Conservation (phyloP, 371 early-diverging fungal genomes). For the Phascolomyces articulosus region DNA sequence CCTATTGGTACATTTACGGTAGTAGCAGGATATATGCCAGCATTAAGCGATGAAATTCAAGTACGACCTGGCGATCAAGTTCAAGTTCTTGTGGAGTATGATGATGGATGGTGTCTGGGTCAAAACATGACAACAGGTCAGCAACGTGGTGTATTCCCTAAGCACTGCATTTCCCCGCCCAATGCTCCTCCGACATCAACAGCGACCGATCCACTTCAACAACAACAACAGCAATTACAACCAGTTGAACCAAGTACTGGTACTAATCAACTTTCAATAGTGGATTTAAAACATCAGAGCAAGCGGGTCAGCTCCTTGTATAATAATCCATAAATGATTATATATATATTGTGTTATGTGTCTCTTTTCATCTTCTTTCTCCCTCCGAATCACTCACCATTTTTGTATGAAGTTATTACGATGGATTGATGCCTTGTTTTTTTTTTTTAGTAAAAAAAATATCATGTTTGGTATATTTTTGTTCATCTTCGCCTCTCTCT, state of each 20-base stretch:
- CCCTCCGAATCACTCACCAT: too few species aligned
- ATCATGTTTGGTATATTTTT: not conserved
- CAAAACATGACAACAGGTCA: constrained; percentile 19
- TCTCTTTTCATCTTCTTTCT: not conserved
- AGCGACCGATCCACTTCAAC: constrained; percentile 1
- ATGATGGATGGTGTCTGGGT: constrained; percentile 31
- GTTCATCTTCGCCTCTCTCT: not conserved
- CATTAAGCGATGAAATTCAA: constrained; percentile 29
- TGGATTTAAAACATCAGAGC: constrained; percentile 8
- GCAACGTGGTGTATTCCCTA: constrained; percentile 56
- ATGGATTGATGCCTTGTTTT: too few species aligned
- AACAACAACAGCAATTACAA: constrained; percentile 4
- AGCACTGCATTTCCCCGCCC: constrained; percentile 39
- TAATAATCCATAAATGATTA: not conserved
- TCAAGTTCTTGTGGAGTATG: constrained; percentile 28
- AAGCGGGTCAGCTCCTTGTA: constrained; percentile 24
- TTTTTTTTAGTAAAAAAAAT: too few species aligned
- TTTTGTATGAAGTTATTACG: too few species aligned
- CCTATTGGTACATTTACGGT: constrained; percentile 45
- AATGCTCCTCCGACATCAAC: not conserved
- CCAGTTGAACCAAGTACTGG: constrained; percentile 2
- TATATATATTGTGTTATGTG: too few species aligned
- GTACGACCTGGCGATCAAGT: constrained; percentile 30
- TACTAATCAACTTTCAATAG: not conserved
- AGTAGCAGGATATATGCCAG: constrained; percentile 39